Percentiles rank a stretch among this genome's conserved stretches.
Conservation (phyloP, 176 grass and related monocot species). For the Musa troglodytarum region DNA sequence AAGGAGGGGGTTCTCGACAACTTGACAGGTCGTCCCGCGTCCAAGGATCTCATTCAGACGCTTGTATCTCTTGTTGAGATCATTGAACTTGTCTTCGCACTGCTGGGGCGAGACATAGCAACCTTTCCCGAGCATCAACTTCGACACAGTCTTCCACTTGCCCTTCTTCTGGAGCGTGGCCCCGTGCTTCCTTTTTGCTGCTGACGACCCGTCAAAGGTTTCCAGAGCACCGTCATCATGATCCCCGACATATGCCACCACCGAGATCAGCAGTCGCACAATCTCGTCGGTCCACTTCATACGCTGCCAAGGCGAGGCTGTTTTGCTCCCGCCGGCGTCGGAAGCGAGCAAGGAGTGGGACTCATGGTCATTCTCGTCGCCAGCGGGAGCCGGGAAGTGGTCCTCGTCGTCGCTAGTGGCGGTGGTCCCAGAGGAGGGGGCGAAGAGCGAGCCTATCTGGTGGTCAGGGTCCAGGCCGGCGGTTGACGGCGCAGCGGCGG, state of each 20-base stretch:
- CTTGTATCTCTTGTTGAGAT: conserved; percentile 98
- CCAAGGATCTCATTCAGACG: conserved; percentile 90
- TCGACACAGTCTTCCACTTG: conserved; percentile 95
- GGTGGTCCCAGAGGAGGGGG: neutral
- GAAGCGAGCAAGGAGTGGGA: neutral
- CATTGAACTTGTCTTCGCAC: conserved; percentile 98
- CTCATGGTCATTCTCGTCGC: neutral
- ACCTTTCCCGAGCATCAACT: conserved; percentile 67
- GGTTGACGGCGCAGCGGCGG: neutral
- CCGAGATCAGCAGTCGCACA: conserved; percentile 85
- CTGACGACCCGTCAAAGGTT: neutral
- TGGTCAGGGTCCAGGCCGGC: neutral
- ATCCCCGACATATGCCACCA: conserved; percentile 70
- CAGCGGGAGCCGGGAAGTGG: neutral
- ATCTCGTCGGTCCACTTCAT: conserved; percentile 99
- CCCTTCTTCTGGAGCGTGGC: conserved; percentile 85
- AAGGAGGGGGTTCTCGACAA: conserved; percentile 64
- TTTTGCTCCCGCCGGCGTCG: conserved; percentile 32
- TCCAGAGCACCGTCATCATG: conserved; percentile 30
- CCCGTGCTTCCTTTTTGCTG: conserved; percentile 33
- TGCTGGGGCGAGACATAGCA: conserved; percentile 90
- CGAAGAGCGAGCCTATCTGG: conserved; percentile 1
- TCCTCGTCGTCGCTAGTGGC: conserved; percentile 20
- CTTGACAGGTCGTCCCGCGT: conserved; percentile 57
- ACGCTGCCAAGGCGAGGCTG: conserved; percentile 65